phyloP scores from a whole-genome alignment of 2,329 filamentous ascomycete genomes.

The Microsporum ferrugineum region DNA sequence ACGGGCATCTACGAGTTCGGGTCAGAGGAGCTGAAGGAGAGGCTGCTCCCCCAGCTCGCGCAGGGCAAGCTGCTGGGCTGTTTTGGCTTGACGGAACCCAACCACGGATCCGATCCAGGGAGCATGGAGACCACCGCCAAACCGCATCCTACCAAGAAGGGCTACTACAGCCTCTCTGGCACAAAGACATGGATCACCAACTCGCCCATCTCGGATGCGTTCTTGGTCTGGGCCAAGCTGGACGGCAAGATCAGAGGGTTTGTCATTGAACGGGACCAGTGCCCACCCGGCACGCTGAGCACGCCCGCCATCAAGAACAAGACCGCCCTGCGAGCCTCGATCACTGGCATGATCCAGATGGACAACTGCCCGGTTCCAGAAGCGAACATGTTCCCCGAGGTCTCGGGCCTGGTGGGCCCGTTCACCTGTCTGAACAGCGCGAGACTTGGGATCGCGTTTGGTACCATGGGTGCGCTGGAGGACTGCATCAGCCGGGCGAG shows the following conservation, averaged over 20 bases:
- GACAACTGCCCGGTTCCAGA: constrained; percentile 79
- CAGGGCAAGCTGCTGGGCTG: constrained; percentile 72
- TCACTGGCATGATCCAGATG: constrained; percentile 96
- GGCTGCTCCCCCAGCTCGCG: constrained; percentile 67
- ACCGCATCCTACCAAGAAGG: constrained; percentile 71
- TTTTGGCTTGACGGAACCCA: constrained; percentile 84
- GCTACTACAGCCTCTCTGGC: constrained; percentile 66
- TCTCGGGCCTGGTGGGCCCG: constrained; percentile 77
- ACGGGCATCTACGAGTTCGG: constrained; percentile 83
- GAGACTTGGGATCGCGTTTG: constrained; percentile 85
- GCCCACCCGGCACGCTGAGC: constrained; percentile 76
- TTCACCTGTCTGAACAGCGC: constrained; percentile 93
- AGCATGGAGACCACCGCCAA: constrained; percentile 84
- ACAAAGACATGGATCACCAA: constrained; percentile 96
- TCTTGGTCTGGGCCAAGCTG: constrained; percentile 87
- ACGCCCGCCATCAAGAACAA: constrained; percentile 92
- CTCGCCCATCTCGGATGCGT: constrained; percentile 73
- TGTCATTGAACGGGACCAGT: constrained; percentile 71
- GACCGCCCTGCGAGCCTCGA: constrained; percentile 80
- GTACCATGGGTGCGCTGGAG: constrained; percentile 85
- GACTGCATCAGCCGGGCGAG: constrained; percentile 74
- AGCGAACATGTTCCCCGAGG: constrained; percentile 85
- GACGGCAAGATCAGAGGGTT: constrained; percentile 92
- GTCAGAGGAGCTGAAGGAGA: constrained; percentile 75
- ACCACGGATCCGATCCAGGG: constrained; percentile 83